These are phyloP conservation scores for Exophiala xenobiotica DNA, from an alignment of 2,329 filamentous ascomycete species.

Conservation along the genomic window DNA sequence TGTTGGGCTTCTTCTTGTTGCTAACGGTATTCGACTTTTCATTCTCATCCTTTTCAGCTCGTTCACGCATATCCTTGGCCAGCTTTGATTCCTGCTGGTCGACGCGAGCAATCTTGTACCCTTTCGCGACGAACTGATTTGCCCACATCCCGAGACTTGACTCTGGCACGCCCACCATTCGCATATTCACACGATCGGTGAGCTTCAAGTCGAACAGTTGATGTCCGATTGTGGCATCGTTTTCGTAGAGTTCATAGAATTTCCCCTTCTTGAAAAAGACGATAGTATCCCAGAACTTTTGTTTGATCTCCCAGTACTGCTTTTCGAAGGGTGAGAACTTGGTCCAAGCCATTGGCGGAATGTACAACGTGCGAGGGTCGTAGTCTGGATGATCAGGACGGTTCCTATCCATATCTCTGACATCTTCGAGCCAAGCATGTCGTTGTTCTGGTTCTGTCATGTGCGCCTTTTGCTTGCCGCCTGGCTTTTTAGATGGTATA, in stretches of 20 bases:
- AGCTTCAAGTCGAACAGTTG: slow-evolving; percentile 97
- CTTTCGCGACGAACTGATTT: slow-evolving; percentile 96
- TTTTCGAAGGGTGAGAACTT: slow-evolving; percentile 94
- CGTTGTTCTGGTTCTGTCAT: slow-evolving; percentile 79
- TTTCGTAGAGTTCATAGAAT: slow-evolving; percentile 97
- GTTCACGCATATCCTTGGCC: slow-evolving; percentile 97
- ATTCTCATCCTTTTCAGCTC: slow-evolving; percentile 56
- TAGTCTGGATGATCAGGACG: slow-evolving; percentile 79
- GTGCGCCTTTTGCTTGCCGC: slow-evolving; percentile 64
- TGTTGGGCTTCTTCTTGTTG: slow-evolving; percentile 44
- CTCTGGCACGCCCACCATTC: slow-evolving; percentile 97
- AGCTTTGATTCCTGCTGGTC: slow-evolving; percentile 96
- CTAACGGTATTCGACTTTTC: slow-evolving; percentile 42
- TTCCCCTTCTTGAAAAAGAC: slow-evolving; percentile 99
- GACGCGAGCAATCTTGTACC: slow-evolving; percentile 93
- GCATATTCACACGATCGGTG: slow-evolving; percentile 98
- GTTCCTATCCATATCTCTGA: slow-evolving; percentile 80
- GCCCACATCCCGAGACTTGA: slow-evolving; percentile 96
- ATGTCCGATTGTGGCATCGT: slow-evolving; percentile 93
- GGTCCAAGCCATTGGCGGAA: slow-evolving; percentile 75
- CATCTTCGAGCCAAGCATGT: slow-evolving; percentile 85
- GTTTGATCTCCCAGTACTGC: slow-evolving; percentile 99
- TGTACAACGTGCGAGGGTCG: slow-evolving; percentile 85
- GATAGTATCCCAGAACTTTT: slow-evolving; percentile 94
- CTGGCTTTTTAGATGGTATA: slow-evolving; percentile 37